Base-by-base conservation (phyloP, 2,329 filamentous ascomycete genomes). In the Parastagonospora nodorum region DNA sequence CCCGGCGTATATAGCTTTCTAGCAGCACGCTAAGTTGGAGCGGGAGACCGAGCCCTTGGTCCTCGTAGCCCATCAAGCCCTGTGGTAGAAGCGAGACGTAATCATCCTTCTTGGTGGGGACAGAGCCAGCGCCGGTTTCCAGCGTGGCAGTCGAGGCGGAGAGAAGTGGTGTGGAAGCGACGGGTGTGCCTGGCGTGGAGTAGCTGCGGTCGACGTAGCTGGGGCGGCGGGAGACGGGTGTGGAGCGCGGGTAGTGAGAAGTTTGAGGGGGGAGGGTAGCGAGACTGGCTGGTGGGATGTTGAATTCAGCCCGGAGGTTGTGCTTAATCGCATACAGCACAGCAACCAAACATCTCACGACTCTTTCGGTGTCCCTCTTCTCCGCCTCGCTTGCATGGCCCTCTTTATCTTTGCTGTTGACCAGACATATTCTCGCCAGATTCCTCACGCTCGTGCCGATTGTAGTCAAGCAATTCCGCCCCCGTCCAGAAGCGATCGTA, bases 401-500 rank as follows among this genome's bases (percentile, higher is more conserved):
- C 1, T 66, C 58, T 32, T 57, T 66, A 33, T 63, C 61, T 32
- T 55, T 68, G 5, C 74, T 75, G 60, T 79, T 80, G 5, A 80
- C 78, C 12, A 85, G 73, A 55, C 84, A 82, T 11, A 79, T 79
- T 10, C 85, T 75, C 2, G 82, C 80, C 0, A 88, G 75, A 58
- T 86, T 86, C 48, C 84, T 78, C 11, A 86, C 78, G 33, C 76
- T 76, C n/a, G 84, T 85, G 41, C 79, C 79, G 28, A 86, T 77
- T 0, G 78, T 79, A 9, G 78, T 83, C 47, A 87, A 77, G 56
- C 82, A 79, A 57, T 80, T 81, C 37, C 83, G 74, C 4, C 82
- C 82, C 83, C 2, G 81, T 80, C 84, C 84, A 87, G 74, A 87
- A 87, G 2, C 84, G 78, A 59, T 86, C 84, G 71, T 86, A 87